Evolutionary conservation across 2,329 filamentous ascomycete species (phyloP).

Genomic region (Penicillium brasilianum): DNA sequence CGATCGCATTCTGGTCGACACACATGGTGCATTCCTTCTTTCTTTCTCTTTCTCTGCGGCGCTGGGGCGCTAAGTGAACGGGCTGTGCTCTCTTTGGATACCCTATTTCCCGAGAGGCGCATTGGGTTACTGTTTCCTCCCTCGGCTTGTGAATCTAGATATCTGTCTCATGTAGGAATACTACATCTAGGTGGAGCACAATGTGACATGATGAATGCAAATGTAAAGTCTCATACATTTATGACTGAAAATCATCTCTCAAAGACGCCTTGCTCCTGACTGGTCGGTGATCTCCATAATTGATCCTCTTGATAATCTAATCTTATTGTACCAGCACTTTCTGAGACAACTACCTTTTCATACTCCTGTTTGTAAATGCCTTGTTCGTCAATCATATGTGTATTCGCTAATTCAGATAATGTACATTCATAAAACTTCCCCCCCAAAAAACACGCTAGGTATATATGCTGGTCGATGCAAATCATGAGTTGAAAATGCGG

Average conservation of each 20-base stretch:
- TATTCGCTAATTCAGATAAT: conserved; percentile 1
- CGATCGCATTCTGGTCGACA: conserved; percentile 29
- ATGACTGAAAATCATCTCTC: neutral
- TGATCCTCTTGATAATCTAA: neutral
- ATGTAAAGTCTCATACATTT: conserved; percentile 28
- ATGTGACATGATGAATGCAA: conserved; percentile 33
- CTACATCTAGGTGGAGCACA: conserved; percentile 29
- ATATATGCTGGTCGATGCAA: conserved; percentile 1
- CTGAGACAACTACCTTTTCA: neutral
- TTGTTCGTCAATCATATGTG: neutral
- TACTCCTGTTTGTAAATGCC: neutral
- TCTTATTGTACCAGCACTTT: neutral
- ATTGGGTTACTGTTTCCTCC: conserved; percentile 17
- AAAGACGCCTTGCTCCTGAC: too few relatives aligned
- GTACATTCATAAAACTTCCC: neutral
- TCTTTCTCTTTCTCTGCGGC: conserved; percentile 19
- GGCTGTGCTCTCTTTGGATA: conserved; percentile 35
- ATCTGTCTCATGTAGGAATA: conserved; percentile 43
- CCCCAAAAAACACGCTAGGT: conserved; percentile 4
- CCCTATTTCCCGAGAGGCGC: conserved; percentile 30
- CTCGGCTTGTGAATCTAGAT: conserved; percentile 25
- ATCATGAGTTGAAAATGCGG: conserved; percentile 68
- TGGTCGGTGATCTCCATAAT: too few relatives aligned
- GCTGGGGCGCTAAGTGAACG: conserved; percentile 23
- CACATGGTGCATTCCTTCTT: conserved; percentile 24